Evolutionary conservation across 1,284 basidiomycete genomes (phyloP), one percentile per base, ranked within the genome.

Genomic region (Ganoderma multipileum): DNA sequence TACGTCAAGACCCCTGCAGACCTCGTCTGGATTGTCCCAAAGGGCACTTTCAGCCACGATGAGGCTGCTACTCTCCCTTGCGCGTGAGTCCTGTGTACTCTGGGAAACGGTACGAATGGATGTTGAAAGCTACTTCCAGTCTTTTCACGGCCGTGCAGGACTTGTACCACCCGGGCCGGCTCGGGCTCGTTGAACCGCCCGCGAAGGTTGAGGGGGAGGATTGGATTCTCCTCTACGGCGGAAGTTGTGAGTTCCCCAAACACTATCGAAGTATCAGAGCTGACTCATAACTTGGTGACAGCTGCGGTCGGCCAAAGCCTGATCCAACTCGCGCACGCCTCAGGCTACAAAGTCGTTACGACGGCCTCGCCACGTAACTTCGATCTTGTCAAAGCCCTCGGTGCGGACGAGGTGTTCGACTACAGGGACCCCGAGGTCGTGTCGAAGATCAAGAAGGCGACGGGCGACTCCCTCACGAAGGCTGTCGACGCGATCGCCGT

Each of bases 371-470:
- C 82, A 3, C 78, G 77, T 47, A 83, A 83, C 71, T 79, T 75
- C 61, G 80, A 78, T 8, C 76, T 83, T 28, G 76, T 85, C 68
- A 81, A 80, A 71, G 67, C 74, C 1, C 78, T 80, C 42, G 85
- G 85, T 4, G 85, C 84, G 0, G 80, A 83, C 61, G 80, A 72
- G 2, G 78, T 81, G 2, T 79, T 83, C 72, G 79, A 83, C 71
- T 76, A 76, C 70, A 50, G 57, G 14, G 76, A 76, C 59, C 66
- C 73, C 3, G 73, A 74, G 8, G 75, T 72, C 2, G 69, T 76
- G 4, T 23, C 28, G 30, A 68, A 74, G 68, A 71, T 78, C 69
- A 77, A 75, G 68, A 63, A 61, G 9, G 72, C 69, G 55, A 78
- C 77, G 2, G 71, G 66, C 16, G 74, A 77, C 66, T 66, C 71